phyloP scores from a whole-genome alignment of 2,329 filamentous ascomycete genomes.

The Talaromyces pinophilus region DNA sequence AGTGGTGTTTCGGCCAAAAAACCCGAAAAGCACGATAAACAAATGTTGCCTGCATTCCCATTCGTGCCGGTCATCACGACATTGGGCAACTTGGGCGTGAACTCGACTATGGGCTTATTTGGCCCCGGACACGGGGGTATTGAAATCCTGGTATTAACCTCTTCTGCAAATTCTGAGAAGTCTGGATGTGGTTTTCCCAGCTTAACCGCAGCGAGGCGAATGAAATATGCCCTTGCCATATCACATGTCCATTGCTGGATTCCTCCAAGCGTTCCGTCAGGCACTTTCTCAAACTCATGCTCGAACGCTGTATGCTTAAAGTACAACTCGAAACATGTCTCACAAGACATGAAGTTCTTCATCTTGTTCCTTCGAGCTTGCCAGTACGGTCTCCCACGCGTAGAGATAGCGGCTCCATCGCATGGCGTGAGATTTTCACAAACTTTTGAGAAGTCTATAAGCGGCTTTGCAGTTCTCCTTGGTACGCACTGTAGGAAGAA shows the following conservation, averaged over 20 bases:
- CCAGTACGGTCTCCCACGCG: background rate
- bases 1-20: background rate
- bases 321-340: conserved; percentile 5
- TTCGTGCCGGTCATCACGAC: conserved; percentile 2
- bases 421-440: background rate
- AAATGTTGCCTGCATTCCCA: background rate
- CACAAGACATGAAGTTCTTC: background rate
- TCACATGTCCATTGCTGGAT: conserved; percentile 6
- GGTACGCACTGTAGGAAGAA: background rate
- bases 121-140: background rate
- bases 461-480: background rate
- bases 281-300: conserved; percentile 5
- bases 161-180: background rate
- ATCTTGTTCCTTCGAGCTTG: background rate
- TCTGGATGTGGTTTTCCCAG: background rate
- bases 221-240: conserved; percentile 1
- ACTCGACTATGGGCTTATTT: background rate
- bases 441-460: background rate
- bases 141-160: background rate
- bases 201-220: background rate
- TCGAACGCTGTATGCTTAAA: conserved; percentile 2
- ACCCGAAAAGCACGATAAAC: background rate
- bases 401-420: background rate
- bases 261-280: background rate
- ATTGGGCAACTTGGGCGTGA: background rate